Evolutionary conservation across 2,329 filamentous ascomycete species (phyloP), one percentile per base, ranked within the genome.

Genomic region (Capronia coronata): DNA sequence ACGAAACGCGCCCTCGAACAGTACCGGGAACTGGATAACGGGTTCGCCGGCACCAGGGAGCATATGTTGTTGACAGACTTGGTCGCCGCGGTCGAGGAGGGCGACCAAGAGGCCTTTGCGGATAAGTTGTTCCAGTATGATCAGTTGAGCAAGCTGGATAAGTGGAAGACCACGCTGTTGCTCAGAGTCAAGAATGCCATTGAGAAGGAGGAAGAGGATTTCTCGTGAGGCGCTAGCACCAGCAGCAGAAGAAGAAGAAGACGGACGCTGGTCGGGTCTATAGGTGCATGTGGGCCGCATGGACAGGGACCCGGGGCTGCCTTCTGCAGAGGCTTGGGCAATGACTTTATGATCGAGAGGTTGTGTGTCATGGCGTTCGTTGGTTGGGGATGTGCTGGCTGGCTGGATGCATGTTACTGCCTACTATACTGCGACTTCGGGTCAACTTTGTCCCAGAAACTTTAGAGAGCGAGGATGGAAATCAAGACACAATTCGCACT

Each of bases 161-260:
- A 91, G 74, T 97, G 91, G 91, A 95, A 96, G 84, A 95, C 87
- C 43, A 87, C 84, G 25, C 73, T 95, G 50, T 69, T 95, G 56
- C 72, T 94, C 63, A 79, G 82, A 60, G 78, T 96, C 63, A 96
- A 96, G 82, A 83, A 83, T 62, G 76, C 76, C 46, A 94, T 95
- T 61, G 84, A 91, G 70, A 77, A 81, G 64, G 73, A 76, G 57
- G 79, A 74, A 34, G 82, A 85, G 58, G 82, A 86, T 62, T 86
- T 85, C 62, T 83, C 82, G 55, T 86, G 69, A 39, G 21, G 7
- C 2, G 3, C 5, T 4, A 25, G 38, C n/a, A n/a, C n/a, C n/a
- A n/a, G n/a, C n/a, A n/a, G n/a, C n/a, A n/a, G n/a, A n/a, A n/a
- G n/a, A n/a, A n/a, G n/a, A n/a, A n/a, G n/a, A n/a, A n/a, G n/a